Evolutionary conservation across 352 stramenopile genomes (phyloP).

Genomic region (Pythium apleroticum): DNA sequence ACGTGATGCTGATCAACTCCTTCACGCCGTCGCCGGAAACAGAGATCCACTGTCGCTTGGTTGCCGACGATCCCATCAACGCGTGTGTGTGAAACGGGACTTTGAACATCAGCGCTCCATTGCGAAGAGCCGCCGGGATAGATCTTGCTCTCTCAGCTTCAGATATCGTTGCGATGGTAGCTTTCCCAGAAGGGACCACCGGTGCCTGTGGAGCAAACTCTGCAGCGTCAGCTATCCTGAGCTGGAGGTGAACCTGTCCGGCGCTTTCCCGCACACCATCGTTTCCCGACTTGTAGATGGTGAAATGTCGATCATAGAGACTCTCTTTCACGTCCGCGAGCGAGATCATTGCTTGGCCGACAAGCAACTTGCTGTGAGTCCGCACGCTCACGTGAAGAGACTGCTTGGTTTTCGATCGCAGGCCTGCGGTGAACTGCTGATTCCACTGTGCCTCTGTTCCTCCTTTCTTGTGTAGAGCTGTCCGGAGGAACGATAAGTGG

Average conservation of each 20-base stretch:
- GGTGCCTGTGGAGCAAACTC: background rate
- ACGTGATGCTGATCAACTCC: constrained; percentile 53
- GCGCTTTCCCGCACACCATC: constrained; percentile 24
- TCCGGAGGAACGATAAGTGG: constrained; percentile 44
- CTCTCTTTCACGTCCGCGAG: constrained; percentile 43
- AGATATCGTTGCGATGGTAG: background rate
- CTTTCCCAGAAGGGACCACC: background rate
- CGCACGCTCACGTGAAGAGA: constrained; percentile 55
- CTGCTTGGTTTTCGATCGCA: constrained; percentile 57
- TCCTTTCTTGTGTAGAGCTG: constrained; percentile 75
- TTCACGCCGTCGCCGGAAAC: constrained; percentile 28
- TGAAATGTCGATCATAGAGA: constrained; percentile 67
- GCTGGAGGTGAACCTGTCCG: constrained; percentile 66
- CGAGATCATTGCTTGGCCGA: constrained; percentile 56
- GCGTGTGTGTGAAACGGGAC: constrained; percentile 67
- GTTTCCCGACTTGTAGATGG: constrained; percentile 34
- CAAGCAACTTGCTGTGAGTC: constrained; percentile 62
- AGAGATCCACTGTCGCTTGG: constrained; percentile 63
- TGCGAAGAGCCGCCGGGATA: constrained; percentile 45
- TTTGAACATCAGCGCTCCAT: constrained; percentile 76
- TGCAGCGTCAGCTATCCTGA: constrained; percentile 55
- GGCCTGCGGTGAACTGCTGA: constrained; percentile 60
- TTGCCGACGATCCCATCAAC: constrained; percentile 33
- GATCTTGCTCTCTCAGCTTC: background rate
- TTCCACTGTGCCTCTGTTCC: constrained; percentile 84